Evolutionary conservation across 1,284 basidiomycete genomes (phyloP), one percentile per base, ranked within the genome.

Genomic region (Serendipita sp.): DNA sequence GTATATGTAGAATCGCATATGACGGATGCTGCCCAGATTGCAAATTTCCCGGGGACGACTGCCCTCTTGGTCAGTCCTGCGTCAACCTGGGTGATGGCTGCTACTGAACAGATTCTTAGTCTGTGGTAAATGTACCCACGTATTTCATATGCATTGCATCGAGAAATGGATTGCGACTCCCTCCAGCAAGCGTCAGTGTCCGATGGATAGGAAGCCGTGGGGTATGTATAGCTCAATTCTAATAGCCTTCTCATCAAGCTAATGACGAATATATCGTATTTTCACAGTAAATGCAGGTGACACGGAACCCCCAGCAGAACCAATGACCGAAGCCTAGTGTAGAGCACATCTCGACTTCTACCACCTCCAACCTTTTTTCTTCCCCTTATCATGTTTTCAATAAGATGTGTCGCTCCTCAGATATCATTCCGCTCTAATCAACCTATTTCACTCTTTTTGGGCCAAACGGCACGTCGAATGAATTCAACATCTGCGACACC

Each of bases 31-130:
- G 93, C 75, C 92, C 93, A 3, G 82, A 86, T 2, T 97, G 93
- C 75, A 94, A 93, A 74, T 83, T 93, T 69, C 93, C 93, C 0
- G 93, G 93, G n/a, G 93, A 96, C 67, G 92, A 94, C 69, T 96
- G 93, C 77, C 93, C 93, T 1, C 76, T 96, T 34, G 95, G 93
- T 96, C 69, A 70, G 85, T 81, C 0, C 30, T 60, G 30, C 53
- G 43, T 35, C 58, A n/a, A 6, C 63, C 17, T 53, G 8, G 12
- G n/a, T 17, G 13, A 30, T 43, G n/a, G 26, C 35, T 41, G 53
- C 53, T 3, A 61, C 30, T 5, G 32, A 63, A 12, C 5, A n/a
- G 45, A n/a, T 26, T 63, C 30, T 64, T 58, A 94, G 93, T 96
- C 64, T 96, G 92, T 91, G 93, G 93, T 30, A 87, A 94, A 74